Evolutionary conservation across 2,329 filamentous ascomycete genomes (phyloP), one percentile per base, ranked within the genome.

Genomic region (Cercospora nicotianae): DNA sequence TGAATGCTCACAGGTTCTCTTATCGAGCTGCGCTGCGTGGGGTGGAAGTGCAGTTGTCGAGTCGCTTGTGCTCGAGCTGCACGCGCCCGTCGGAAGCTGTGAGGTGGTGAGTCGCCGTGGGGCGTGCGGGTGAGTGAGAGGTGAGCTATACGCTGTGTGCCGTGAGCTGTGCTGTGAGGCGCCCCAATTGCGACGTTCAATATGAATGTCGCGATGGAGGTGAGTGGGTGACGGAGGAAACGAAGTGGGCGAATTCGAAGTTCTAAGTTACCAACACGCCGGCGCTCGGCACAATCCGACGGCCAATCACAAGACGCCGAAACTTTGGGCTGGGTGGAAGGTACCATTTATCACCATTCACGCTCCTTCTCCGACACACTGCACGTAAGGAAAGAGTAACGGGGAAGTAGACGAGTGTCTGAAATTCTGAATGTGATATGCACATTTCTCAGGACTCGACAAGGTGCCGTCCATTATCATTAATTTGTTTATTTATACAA

Each of bases 1-100:
- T 65, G 51, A 67, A n/a, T 71, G 68, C 66, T 69, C 68, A 69
- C 70, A 66, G 36, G 5, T 55, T 53, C 30, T 64, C 55, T 16
- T 36, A 36, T 68, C 65, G 65, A 48, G 60, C 13, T 60, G 61
- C 61, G 66, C 57, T 45, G 33, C 18, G 36, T 53, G 63, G 53
- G 16, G 28, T 58, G 16, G 26, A 51, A 58, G 53, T 58, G 53
- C 53, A 58, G 53, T 18, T 31, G 53, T 58, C 30, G 53, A 28
- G 23, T 58, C 53, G 53, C 53, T 58, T 58, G 23, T 58, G 53
- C 53, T 58, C 26, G 53, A 58, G 30, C 53, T 58, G 53, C 30
- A 33, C 16, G 53, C 23, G 53, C 53, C 53, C 53, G 30, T 26
- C 53, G 53, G 30, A 58, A 58, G 62, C 62, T 64, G 33, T 64